Evolutionary conservation across 768 basidiomycete species (phyloP).

Genomic region (Amanita pallidorosea): DNA sequence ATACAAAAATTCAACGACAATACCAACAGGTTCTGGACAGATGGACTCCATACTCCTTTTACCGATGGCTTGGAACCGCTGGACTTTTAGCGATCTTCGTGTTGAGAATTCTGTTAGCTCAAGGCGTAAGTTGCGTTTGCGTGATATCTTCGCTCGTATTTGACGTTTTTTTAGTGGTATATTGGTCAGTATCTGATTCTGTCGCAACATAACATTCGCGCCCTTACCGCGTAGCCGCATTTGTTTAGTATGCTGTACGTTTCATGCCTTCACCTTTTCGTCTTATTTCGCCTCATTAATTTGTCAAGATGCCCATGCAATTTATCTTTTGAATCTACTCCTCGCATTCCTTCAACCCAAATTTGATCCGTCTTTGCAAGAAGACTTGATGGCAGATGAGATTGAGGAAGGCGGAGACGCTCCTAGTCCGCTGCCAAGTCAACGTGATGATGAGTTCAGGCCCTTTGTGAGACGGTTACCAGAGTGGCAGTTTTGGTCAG

Average conservation of each 20-base stretch:
- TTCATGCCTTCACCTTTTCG: background rate
- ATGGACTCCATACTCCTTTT: conserved; percentile 80
- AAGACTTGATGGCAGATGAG: conserved; percentile 88
- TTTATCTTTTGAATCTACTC: conserved; percentile 92
- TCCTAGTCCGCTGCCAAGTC: conserved; percentile 47
- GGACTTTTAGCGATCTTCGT: conserved; percentile 68
- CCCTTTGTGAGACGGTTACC: conserved; percentile 94
- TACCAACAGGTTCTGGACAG: conserved; percentile 89
- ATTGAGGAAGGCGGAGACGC: conserved; percentile 86
- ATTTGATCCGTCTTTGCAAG: conserved; percentile 93
- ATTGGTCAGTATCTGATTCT: conserved; percentile 53
- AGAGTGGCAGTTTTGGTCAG: conserved; percentile 93
- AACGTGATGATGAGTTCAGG: conserved; percentile 87
- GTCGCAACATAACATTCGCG: background rate
- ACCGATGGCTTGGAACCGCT: conserved; percentile 78
- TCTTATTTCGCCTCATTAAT: conserved; percentile 5
- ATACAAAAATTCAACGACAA: conserved; percentile 51
- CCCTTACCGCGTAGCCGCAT: background rate
- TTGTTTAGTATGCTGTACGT: conserved; percentile 59
- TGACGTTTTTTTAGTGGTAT: conserved; percentile 58
- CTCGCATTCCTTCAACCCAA: conserved; percentile 96
- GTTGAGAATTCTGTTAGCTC: conserved; percentile 75
- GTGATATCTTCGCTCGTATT: conserved; percentile 4
- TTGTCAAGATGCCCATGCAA: conserved; percentile 72
- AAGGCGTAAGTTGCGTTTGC: conserved; percentile 56